Base-by-base conservation (phyloP, 2,329 filamentous ascomycete genomes). In the Fusarium cicatricum region DNA sequence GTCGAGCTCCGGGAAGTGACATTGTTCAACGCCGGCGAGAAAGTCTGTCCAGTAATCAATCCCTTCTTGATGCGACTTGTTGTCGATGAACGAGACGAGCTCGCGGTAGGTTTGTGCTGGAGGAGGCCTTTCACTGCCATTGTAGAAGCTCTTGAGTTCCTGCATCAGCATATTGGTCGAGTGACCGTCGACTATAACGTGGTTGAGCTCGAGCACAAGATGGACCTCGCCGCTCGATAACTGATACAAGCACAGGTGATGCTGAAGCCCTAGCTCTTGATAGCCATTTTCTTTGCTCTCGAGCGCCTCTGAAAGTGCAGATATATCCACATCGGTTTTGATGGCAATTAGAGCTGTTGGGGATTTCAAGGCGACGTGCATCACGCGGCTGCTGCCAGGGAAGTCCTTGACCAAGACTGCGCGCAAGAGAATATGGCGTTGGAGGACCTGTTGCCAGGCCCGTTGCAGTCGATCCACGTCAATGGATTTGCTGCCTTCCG, bases 161-260 rank as follows among this genome's bases (percentile, higher is more conserved):
- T 26, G 23, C 23, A 26, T 26, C 11, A 76, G 39, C 14, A 73
- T 64, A 5, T 51, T 40, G 5, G 67, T 54, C 2, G 72, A 72
- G 6, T 65, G 52, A 6, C 70, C 72, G 12, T 75, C 73, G 3
- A 69, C 63, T 14, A 74, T 53, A 1, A 64, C 64, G 45, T 75
- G 73, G 41, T 67, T 74, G 38, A 75, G 67, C n/a, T 75, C 73
- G 5, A 76, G 50, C 9, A 62, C 34, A 11, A 65, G 42, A 64
- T 55, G 42, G 12, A 37, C 38, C 37, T 39, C 52, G 23, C 11
- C 63, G 45, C 29, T 32, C 5, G 32, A 17, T 0, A 49, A 15
- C 21, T 55, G 32, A 38, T 45, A 51, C 14, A 70, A 52, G 11
- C 52, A 55, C 11, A 68, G 37, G 14, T 55, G 51, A 23, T 63